phyloP scores from a whole-genome alignment of 441 rosid genomes.

The Dalechampia spathulata region DNA sequence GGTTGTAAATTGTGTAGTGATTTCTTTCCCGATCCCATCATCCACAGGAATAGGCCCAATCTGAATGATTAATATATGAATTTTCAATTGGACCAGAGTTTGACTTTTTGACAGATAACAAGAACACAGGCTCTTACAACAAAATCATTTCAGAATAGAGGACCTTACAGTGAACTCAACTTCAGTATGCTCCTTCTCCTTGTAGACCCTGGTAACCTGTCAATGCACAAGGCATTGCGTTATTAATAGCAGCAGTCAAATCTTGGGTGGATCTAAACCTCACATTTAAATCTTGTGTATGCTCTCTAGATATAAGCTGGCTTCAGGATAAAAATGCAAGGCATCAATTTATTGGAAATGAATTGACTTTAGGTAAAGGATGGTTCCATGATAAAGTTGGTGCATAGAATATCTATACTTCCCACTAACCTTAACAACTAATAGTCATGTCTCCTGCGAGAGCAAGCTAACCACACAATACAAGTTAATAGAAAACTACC shows the following conservation, averaged over 20 bases:
- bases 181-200: conserved; percentile 84
- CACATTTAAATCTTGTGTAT: no score
- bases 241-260: conserved; percentile 11
- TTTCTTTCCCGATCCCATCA: conserved; percentile 83
- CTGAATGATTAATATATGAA: conserved; percentile 27
- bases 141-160: conserved; percentile 7
- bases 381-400: conserved; percentile 6
- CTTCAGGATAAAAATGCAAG: not conserved
- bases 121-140: conserved; percentile 8
- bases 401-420: no score
- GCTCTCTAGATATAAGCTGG: not conserved
- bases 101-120: conserved; percentile 12
- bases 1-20: conserved; percentile 66
- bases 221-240: conserved; percentile 12
- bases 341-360: not conserved
- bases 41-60: conserved; percentile 73
- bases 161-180: conserved; percentile 75
- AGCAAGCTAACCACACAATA: no score
- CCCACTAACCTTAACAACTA: no score
- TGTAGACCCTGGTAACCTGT: conserved; percentile 71
- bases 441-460: no score
- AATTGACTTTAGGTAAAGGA: not conserved
- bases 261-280: no score
- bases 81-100: conserved; percentile 15
- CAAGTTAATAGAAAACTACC: no score